Evolutionary conservation across 73 alveolate genomes (phyloP).

Genomic region (Stentor roeselii): DNA sequence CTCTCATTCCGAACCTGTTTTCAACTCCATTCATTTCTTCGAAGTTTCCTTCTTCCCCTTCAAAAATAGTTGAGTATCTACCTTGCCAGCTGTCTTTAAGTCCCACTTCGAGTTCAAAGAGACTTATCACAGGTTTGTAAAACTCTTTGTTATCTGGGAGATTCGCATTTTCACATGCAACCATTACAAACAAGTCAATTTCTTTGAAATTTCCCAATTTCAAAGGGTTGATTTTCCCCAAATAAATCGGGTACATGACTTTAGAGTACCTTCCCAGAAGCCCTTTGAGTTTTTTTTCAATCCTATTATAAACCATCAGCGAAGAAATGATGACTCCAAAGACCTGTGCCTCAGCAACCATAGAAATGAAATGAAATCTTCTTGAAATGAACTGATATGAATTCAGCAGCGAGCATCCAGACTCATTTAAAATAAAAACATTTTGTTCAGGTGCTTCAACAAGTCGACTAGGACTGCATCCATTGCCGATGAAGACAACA

Average conservation of each 20-base stretch:
- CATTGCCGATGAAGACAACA: conserved; percentile 10
- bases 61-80: not conserved
- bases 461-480: not conserved
- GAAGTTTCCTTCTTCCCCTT: not conserved
- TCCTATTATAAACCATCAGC: not conserved
- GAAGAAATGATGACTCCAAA: conserved; percentile 13
- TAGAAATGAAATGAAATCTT: not conserved
- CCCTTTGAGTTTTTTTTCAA: not conserved
- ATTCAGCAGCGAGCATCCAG: not conserved
- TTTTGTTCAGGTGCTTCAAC: conserved; percentile 3
- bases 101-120: conserved; percentile 20
- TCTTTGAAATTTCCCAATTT: conserved; percentile 12
- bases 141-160: conserved; percentile 17
- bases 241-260: not conserved
- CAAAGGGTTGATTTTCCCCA: conserved; percentile 10
- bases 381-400: conserved; percentile 6
- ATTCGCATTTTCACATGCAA: not conserved
- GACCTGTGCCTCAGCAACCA: not conserved
- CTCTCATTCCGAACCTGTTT: not conserved
- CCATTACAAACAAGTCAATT: conserved; percentile 4
- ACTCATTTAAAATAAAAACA: not conserved
- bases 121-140: conserved; percentile 1
- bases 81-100: conserved; percentile 2
- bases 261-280: not conserved
- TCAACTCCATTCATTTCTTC: too few relatives aligned